Conservation (phyloP, 1,284 basidiomycete genomes). For the Ganoderma sinense region DNA sequence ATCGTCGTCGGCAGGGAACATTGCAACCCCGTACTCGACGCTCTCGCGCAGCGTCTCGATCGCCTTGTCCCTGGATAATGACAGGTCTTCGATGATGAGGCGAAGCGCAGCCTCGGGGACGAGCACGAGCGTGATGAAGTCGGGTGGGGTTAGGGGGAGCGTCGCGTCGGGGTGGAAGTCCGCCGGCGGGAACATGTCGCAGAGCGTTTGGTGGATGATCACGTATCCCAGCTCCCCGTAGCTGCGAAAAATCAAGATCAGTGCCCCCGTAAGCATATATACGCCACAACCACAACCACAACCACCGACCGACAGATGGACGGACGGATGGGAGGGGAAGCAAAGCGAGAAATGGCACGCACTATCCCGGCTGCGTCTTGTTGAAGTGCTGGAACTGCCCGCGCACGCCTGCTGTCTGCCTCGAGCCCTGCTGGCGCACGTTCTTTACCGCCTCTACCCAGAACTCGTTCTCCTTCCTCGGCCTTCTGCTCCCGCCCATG, state of each 20-base stretch:
- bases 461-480: conserved; percentile 63
- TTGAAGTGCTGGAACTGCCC: conserved; percentile 80
- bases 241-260: conserved; percentile 45
- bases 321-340: neutral
- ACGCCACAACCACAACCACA: no score
- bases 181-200: conserved; percentile 73
- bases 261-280: conserved; percentile 3
- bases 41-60: conserved; percentile 73
- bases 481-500: conserved; percentile 35
- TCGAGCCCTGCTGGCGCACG: conserved; percentile 66
- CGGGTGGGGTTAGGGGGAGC: conserved; percentile 67
- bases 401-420: conserved; percentile 68
- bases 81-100: conserved; percentile 75
- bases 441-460: conserved; percentile 72
- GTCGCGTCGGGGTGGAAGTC: conserved; percentile 59
- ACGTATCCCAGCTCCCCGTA: conserved; percentile 83
- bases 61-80: conserved; percentile 53
- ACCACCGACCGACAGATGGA: neutral
- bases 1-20: conserved; percentile 67
- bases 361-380: conserved; percentile 86
- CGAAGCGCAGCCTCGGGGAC: conserved; percentile 79
- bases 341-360: conserved; percentile 43
- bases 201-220: conserved; percentile 79
- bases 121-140: conserved; percentile 77
- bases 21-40: conserved; percentile 76